These are phyloP conservation scores for Coelastrella sp. DNA, from an alignment of 139 green algal species.

Conservation along the genomic window DNA sequence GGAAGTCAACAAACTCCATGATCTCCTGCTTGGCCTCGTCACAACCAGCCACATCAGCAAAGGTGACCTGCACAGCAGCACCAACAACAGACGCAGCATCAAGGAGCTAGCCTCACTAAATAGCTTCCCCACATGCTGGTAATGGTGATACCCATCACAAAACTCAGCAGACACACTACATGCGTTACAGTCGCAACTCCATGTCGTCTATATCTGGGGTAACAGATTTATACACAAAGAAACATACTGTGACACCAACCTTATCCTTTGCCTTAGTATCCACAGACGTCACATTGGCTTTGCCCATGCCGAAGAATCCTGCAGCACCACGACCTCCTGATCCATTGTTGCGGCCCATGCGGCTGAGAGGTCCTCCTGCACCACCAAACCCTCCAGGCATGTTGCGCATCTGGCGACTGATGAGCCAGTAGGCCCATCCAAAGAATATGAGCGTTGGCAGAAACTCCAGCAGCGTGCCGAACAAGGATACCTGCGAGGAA, in stretches of 20 bases:
- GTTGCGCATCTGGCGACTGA: slow-evolving; percentile 63
- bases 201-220: no score
- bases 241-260: no score
- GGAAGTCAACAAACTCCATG: slow-evolving; percentile 99
- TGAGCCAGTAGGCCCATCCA: slow-evolving; percentile 86
- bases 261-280: slow-evolving; percentile 93
- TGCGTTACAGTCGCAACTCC: no score
- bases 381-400: slow-evolving; percentile 54
- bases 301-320: slow-evolving; percentile 86
- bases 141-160: no score
- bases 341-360: slow-evolving; percentile 72
- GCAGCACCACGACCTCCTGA: slow-evolving; percentile 50
- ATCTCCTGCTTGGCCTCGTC: slow-evolving; percentile 97
- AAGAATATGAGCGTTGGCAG: slow-evolving; percentile 94
- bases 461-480: slow-evolving; percentile 79
- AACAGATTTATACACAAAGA: no score
- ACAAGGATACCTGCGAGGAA: not conserved
- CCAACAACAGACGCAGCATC: no score
- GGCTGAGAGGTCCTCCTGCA: slow-evolving; percentile 62
- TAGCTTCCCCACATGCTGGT: no score
- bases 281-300: slow-evolving; percentile 68
- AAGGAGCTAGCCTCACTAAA: no score
- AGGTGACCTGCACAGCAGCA: slow-evolving; percentile 50
- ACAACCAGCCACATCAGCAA: slow-evolving; percentile 96
- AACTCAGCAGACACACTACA: no score